Base-by-base conservation (phyloP, 2,329 filamentous ascomycete genomes). In the Cordyceps sp. region DNA sequence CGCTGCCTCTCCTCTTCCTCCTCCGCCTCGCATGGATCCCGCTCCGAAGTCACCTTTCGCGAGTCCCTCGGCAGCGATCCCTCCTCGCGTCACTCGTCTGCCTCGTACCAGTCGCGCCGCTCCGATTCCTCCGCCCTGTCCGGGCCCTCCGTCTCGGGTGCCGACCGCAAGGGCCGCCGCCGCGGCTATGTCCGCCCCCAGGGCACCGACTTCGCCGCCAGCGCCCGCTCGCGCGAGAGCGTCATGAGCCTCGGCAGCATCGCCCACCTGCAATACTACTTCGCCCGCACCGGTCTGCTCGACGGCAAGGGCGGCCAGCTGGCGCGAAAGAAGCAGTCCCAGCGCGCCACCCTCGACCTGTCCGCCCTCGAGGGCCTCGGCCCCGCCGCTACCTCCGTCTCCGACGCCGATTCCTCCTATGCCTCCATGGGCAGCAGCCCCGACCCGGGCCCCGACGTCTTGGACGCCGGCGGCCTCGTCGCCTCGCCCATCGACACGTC, bases 201-300 rank as follows among this genome's bases (percentile, higher is more conserved):
- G 50, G 82, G 77, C 33, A 92, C 82, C 32, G 72, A 85, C 46
- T 98, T 96, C 53, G 83, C 90, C 18, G 79, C 81, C 37, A 94
- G 86, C 35, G 90, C 90, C 29, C 76, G 75, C 49, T 84, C 84
- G 31, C 70, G 90, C 39, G 88, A 98, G 53, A 94, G 86, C 50
- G 90, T 98, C 41, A 78, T 96, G 72, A 93, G 84, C 48, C 59
- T 98, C 39, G 90, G 90, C 33, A 94, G 86, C 55, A 98, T 98
- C 45, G 84, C 86, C 34, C 90, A 98, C 59, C 63, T 98, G 48
- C 90, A 98, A 55, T 93, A 96, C 58, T 98, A 96, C 58, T 98
- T 98, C 59, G 88, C 90, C 23, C 69, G 90, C 37, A 98, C 90
- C 1, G 90, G 90, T 6, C 59, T 98, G 40, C 60, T 98, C 31